A percentile compares a stretch with the other conserved stretches of the same genome.
These are phyloP conservation scores for Pezicula neosporulosa DNA, from an alignment of 2,329 filamentous ascomycete species.

Conservation along the genomic window DNA sequence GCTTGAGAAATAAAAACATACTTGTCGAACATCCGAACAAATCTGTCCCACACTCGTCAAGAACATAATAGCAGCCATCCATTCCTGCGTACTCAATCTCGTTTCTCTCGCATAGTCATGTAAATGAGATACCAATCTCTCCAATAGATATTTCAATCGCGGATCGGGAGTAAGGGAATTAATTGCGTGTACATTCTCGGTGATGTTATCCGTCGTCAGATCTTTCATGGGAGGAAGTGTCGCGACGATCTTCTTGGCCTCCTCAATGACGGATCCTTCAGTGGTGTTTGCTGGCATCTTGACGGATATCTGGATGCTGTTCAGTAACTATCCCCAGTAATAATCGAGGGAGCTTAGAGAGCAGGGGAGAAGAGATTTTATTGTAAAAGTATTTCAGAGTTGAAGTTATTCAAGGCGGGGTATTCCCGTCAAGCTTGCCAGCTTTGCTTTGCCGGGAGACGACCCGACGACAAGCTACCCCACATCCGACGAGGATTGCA, in stretches of 20 bases:
- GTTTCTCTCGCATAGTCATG: slow-evolving; percentile 83
- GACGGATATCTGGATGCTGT: background rate
- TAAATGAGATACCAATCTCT: slow-evolving; percentile 70
- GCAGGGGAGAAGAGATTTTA: no score
- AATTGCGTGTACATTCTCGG: slow-evolving; percentile 69
- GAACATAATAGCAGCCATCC: slow-evolving; percentile 72
- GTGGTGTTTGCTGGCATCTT: background rate
- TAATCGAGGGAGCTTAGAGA: background rate
- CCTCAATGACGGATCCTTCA: slow-evolving; percentile 1
- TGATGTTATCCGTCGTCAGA: slow-evolving; percentile 77
- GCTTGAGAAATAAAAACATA: slow-evolving; percentile 31
- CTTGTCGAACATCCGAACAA: slow-evolving; percentile 69
- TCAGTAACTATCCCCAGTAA: background rate
- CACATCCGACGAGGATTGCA: no score
- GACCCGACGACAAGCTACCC: no score
- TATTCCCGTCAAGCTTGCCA: no score
- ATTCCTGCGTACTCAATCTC: slow-evolving; percentile 70
- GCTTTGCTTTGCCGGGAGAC: no score
- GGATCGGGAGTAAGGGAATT: slow-evolving; percentile 66
- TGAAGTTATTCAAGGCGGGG: no score
- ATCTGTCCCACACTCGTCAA: slow-evolving; percentile 71
- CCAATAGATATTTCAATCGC: slow-evolving; percentile 68
- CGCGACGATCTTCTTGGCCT: slow-evolving; percentile 15
- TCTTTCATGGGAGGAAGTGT: slow-evolving; percentile 56
- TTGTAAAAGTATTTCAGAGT: no score